These are phyloP conservation scores for Fraxinus sp. DNA, from an alignment of 305 asterid species.

Conservation along the genomic window DNA sequence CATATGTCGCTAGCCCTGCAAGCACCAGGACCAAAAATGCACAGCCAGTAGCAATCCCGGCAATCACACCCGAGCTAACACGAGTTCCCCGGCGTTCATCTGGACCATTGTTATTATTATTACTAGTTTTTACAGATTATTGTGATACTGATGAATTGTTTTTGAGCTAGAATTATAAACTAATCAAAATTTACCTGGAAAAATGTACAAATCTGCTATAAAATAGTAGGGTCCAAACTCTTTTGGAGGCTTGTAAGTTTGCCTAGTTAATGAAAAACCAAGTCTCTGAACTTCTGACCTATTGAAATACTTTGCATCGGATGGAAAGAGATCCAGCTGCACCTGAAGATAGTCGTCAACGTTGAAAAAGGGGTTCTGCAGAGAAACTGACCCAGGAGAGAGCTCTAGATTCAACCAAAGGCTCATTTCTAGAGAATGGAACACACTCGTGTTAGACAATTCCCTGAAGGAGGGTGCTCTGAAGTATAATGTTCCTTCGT, in stretches of 20 bases:
- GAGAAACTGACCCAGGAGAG: conserved; percentile 82
- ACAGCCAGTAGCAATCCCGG: conserved; percentile 65
- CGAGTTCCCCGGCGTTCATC: conserved; percentile 47
- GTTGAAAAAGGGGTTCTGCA: conserved; percentile 86
- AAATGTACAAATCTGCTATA: conserved; percentile 66
- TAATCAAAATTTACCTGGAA: conserved; percentile 53
- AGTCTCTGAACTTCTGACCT: conserved; percentile 74
- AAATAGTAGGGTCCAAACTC: conserved; percentile 91
- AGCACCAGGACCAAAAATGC: conserved; percentile 60
- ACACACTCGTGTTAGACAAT: conserved; percentile 64
- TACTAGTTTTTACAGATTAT: background rate
- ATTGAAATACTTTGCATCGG: conserved; percentile 57
- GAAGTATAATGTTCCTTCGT: conserved; percentile 83
- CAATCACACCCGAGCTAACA: conserved; percentile 49
- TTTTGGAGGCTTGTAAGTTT: conserved; percentile 82
- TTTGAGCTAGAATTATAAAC: background rate
- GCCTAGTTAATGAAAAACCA: conserved; percentile 78
- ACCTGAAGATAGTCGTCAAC: conserved; percentile 87
- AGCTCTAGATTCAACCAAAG: conserved; percentile 83
- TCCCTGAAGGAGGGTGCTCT: conserved; percentile 91
- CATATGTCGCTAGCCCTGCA: conserved; percentile 63
- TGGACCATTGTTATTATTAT: conserved; percentile 29
- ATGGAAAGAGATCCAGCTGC: conserved; percentile 77
- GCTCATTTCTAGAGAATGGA: conserved; percentile 91
- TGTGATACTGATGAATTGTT: background rate